Evolutionary conservation across 352 stramenopile species (phyloP).

Genomic region (Globisporangium paddicum): DNA sequence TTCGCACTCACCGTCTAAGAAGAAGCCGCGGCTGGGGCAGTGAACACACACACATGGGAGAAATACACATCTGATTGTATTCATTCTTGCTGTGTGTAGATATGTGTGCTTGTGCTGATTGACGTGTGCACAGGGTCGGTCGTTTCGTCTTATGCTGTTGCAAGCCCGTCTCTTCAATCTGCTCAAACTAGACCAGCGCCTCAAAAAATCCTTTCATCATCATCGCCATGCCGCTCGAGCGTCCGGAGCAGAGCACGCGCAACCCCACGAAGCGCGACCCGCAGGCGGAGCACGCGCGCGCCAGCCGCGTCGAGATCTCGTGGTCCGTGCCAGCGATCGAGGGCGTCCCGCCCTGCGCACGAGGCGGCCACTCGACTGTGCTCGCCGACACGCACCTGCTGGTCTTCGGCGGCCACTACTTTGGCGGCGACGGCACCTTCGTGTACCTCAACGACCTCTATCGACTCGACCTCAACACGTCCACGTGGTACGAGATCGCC

Average conservation of each 20-base stretch:
- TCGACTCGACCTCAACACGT: constrained; percentile 79
- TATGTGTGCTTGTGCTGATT: background rate
- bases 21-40: constrained; percentile 4
- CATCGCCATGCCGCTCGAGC: constrained; percentile 8
- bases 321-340: constrained; percentile 59
- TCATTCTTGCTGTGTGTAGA: background rate
- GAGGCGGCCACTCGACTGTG: constrained; percentile 65
- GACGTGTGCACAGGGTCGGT: background rate
- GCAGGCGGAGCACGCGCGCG: constrained; percentile 14
- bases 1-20: constrained; percentile 64
- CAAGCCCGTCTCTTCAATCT: background rate
- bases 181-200: no score
- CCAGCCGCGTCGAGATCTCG: constrained; percentile 43
- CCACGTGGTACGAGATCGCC: constrained; percentile 64
- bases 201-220: no score
- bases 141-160: background rate
- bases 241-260: constrained; percentile 7
- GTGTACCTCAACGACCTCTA: constrained; percentile 90
- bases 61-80: background rate
- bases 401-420: constrained; percentile 89
- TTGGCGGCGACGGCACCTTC: constrained; percentile 78
- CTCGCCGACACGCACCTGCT: constrained; percentile 79
- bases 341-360: constrained; percentile 45
- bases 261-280: constrained; percentile 9
- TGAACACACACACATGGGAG: background rate